Evolutionary conservation across 352 stramenopile species (phyloP), one percentile per base, ranked within the genome.

Genomic region (Globisporangium takayamanum): DNA sequence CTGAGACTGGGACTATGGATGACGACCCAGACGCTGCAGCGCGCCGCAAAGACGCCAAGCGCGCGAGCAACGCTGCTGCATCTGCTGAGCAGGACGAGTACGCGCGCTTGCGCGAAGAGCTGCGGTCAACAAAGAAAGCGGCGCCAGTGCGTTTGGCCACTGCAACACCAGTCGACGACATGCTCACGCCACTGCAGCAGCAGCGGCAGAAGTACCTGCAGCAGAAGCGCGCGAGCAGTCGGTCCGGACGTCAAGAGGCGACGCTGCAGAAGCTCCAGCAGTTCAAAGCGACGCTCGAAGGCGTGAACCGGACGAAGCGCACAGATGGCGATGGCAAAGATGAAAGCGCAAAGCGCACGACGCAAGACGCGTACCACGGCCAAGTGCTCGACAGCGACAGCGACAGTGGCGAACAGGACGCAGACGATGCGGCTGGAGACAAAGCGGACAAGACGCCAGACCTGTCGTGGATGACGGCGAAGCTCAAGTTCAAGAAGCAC

Each of bases 401-500:
- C 22, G 67, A 57, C 11, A 50, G 53, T 0, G 60, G 67, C 10
- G 59, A 69, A n/a, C 67, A 71, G 18, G 71, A 75, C 5, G 55
- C 70, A 15, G 62, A 76, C 68, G 47, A 33, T 33, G 33, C 33
- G 1, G 33, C 6, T 11, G 33, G 33, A 1, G 33, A 39, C 33
- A 39, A 12, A 2, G 33, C 14, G 66, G 65, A 56, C 12, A 72
- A 72, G 41, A 42, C 58, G n/a, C 66, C 76, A 5, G 79, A 86
- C 57, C 73, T 72, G 39, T 89, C 80, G 14, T 95, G 87, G 87
- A 91, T 92, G 79, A 78, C 74, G 1, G 78, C 80, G n/a, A 90
- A 94, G 65, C 76, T 95, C 49, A 91, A 91, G 69, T 94, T 94
- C 66, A 90, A 88, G 60, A 93, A 93, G 52, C 87, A 95, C 64